Percentiles rank a stretch among this genome's conserved stretches.
Conservation (phyloP, 495 filamentous ascomycete species). For the Penicillium pancosmium region DNA sequence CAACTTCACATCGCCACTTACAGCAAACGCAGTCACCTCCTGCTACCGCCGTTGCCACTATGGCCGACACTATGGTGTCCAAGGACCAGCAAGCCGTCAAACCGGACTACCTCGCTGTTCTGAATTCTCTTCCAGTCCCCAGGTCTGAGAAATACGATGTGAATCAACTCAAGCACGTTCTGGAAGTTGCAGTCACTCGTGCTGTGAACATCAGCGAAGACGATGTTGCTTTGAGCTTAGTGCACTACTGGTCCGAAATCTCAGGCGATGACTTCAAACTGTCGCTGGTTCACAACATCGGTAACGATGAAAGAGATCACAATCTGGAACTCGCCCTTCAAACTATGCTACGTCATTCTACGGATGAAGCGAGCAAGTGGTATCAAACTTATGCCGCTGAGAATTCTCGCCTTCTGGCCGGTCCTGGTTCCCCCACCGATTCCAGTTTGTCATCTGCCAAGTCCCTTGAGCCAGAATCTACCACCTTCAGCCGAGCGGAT, state of each 20-base stretch:
- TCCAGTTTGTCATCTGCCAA: conserved; percentile 49
- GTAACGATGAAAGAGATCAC: conserved; percentile 5
- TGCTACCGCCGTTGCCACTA: not conserved
- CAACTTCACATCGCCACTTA: conserved; percentile 8
- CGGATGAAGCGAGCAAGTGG: conserved; percentile 20
- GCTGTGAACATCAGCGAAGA: conserved; percentile 6
- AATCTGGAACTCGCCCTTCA: conserved; percentile 16
- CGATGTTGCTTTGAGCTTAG: conserved; percentile 15
- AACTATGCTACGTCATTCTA: conserved; percentile 17
- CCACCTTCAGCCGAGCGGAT: conserved; percentile 23
- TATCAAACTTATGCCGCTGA: conserved; percentile 10
- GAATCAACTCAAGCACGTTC: conserved; percentile 12
- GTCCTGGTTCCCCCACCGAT: conserved; percentile 38
- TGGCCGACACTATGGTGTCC: conserved; percentile 8
- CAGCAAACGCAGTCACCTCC: conserved; percentile 9
- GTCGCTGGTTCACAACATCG: conserved; percentile 24
- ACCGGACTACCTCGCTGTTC: conserved; percentile 15
- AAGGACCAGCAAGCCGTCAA: not conserved
- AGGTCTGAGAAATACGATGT: conserved; percentile 21
- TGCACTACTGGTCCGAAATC: conserved; percentile 26
- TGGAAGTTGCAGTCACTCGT: conserved; percentile 19
- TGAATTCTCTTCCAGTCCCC: conserved; percentile 19
- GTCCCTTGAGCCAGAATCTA: conserved; percentile 34
- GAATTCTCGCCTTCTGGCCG: not conserved
- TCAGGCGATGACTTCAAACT: conserved; percentile 25